Conservation (phyloP, 305 asterid genomes). For the Fraxinus velutina region DNA sequence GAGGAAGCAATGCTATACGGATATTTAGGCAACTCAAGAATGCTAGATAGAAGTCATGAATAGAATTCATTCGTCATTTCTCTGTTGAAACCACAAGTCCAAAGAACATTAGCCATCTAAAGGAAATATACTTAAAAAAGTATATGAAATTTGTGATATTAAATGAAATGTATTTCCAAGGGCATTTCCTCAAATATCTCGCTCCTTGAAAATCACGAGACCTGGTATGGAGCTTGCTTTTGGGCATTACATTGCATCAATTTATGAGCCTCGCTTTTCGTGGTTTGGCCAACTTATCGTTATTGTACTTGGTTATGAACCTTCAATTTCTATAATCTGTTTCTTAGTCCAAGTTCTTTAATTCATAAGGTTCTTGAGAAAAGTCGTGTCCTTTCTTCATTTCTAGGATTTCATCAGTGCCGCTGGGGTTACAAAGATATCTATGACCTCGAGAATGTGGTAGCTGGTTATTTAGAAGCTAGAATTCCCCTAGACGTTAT, state of each 20-base stretch:
- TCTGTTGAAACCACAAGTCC: not conserved
- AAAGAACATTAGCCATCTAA: not conserved
- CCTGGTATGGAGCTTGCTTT: not conserved
- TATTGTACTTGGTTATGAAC: not conserved
- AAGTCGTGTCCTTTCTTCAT: not conserved
- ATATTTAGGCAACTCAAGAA: not conserved
- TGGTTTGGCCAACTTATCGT: not conserved
- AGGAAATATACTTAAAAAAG: not conserved
- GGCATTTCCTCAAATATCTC: not conserved
- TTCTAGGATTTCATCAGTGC: constrained; percentile 90
- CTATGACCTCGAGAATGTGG: constrained; percentile 59
- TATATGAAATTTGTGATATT: not conserved
- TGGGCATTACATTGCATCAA: not conserved
- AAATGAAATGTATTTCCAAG: not conserved
- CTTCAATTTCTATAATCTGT: not conserved
- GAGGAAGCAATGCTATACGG: not conserved
- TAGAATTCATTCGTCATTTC: not conserved
- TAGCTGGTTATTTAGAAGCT: constrained; percentile 60
- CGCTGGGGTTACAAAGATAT: constrained; percentile 68
- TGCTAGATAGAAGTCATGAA: not conserved
- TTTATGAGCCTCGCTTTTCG: not conserved
- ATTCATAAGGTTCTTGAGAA: not conserved
- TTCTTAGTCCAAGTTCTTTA: not conserved
- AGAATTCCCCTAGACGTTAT: constrained; percentile 76
- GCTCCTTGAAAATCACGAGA: not conserved